phyloP scores from a whole-genome alignment of 805 yeast genomes.

The Metschnikowia dekortorum region DNA sequence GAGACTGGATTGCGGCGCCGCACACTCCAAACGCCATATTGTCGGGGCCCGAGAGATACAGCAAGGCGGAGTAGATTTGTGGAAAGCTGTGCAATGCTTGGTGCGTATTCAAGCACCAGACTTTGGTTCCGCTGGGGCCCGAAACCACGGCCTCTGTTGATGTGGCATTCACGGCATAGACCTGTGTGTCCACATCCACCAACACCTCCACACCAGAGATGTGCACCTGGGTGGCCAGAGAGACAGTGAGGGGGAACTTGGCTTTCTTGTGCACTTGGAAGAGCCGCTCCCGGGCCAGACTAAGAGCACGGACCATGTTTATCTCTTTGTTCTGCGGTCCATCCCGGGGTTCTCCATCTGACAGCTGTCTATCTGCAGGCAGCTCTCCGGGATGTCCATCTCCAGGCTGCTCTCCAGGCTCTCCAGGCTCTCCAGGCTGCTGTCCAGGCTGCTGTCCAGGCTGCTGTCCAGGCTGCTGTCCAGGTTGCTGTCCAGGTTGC shows the following conservation, averaged over 20 bases:
- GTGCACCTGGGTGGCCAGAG: slow-evolving; percentile 12
- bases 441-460: too few species aligned
- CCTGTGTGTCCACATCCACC: background rate
- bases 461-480: too few species aligned
- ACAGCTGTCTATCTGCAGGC: too few species aligned
- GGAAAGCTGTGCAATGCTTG: background rate
- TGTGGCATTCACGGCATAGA: slow-evolving; percentile 10
- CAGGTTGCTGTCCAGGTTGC: too few species aligned
- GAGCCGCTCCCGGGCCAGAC: slow-evolving; percentile 28
- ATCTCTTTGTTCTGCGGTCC: background rate
- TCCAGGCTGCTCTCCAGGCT: too few species aligned
- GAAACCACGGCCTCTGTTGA: background rate
- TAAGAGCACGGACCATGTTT: background rate
- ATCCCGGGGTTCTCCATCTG: too few species aligned
- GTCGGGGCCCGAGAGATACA: background rate
- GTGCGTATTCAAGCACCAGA: background rate
- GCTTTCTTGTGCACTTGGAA: slow-evolving; percentile 34
- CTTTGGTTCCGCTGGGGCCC: background rate
- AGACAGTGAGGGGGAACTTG: slow-evolving; percentile 22
- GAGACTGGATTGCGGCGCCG: slow-evolving; percentile 3
- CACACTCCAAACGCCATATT: slow-evolving; percentile 8
- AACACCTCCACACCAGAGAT: slow-evolving; percentile 10
- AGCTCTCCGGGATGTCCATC: too few species aligned
- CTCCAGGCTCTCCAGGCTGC: too few species aligned
- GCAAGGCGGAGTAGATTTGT: background rate